These are phyloP conservation scores for Aaosphaeria arxii DNA, from an alignment of 2,329 filamentous ascomycete genomes.

Conservation along the genomic window DNA sequence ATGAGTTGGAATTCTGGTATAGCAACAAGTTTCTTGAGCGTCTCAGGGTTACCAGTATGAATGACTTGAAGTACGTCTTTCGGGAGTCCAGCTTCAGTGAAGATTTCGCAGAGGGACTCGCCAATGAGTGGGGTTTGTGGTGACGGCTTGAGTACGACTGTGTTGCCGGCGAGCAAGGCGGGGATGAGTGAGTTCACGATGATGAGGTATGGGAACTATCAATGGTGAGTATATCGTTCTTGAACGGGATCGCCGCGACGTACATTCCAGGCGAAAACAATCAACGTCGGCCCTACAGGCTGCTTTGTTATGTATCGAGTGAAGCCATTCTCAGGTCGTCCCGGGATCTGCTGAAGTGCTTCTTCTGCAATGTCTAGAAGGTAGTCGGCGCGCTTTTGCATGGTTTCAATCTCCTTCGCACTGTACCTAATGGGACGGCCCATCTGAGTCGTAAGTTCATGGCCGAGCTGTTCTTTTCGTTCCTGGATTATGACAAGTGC, in stretches of 20 bases:
- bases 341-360: conserved; percentile 73
- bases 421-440: conserved; percentile 87
- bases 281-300: conserved; percentile 80
- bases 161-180: conserved; percentile 85
- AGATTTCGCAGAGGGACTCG: conserved; percentile 76
- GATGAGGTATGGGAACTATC: conserved; percentile 88
- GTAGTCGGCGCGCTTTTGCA: conserved; percentile 81
- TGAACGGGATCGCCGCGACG: conserved; percentile 38
- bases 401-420: conserved; percentile 78
- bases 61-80: conserved; percentile 85
- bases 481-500: conserved; percentile 69
- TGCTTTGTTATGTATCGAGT: conserved; percentile 86
- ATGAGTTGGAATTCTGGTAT: conserved; percentile 75
- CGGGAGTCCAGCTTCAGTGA: conserved; percentile 77
- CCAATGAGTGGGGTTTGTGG: conserved; percentile 91
- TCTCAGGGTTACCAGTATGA: conserved; percentile 75
- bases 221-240: conserved; percentile 1
- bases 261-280: conserved; percentile 96
- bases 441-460: conserved; percentile 92
- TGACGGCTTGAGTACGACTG: conserved; percentile 89
- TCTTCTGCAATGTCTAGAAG: conserved; percentile 79
- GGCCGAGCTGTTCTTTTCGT: conserved; percentile 75
- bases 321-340: conserved; percentile 82
- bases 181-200: conserved; percentile 90
- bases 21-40: conserved; percentile 75